Conservation (phyloP, 768 basidiomycete genomes). For the Amanita rubescens region DNA sequence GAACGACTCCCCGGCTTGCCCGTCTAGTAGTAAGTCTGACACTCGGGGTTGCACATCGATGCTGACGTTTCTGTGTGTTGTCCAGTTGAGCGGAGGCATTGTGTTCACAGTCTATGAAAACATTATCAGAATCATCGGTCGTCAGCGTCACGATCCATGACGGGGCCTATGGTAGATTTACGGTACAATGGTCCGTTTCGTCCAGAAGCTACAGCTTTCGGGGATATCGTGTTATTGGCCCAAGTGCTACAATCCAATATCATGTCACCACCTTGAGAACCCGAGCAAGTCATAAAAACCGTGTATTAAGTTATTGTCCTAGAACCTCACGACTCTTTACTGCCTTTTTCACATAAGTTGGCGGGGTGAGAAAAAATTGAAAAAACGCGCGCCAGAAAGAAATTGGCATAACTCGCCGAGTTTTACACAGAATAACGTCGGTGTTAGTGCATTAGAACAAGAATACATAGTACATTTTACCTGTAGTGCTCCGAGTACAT, state of each 20-base stretch:
- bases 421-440: too few relatives aligned
- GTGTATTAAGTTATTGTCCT: too few relatives aligned
- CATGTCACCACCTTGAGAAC: too few relatives aligned
- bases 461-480: not conserved
- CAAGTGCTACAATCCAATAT: too few relatives aligned
- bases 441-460: too few relatives aligned
- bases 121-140: conserved; percentile 22
- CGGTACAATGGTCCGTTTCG: not conserved
- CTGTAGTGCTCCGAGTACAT: not conserved
- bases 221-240: too few relatives aligned
- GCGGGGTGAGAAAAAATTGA: too few relatives aligned
- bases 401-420: too few relatives aligned
- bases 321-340: too few relatives aligned
- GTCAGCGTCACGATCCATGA: conserved; percentile 12
- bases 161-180: not conserved
- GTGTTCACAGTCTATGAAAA: conserved; percentile 91
- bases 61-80: not conserved
- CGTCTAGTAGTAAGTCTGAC: conserved; percentile 65
- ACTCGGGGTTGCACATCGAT: not conserved
- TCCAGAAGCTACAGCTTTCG: not conserved
- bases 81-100: conserved; percentile 84
- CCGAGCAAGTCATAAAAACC: too few relatives aligned
- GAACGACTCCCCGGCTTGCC: conserved; percentile 84
- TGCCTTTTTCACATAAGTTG: too few relatives aligned
- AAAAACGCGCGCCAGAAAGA: too few relatives aligned